A percentile compares a stretch with the other conserved stretches of the same genome.
phyloP scores from a whole-genome alignment of 2,329 filamentous ascomycete species.

The Colletotrichum graminicola region DNA sequence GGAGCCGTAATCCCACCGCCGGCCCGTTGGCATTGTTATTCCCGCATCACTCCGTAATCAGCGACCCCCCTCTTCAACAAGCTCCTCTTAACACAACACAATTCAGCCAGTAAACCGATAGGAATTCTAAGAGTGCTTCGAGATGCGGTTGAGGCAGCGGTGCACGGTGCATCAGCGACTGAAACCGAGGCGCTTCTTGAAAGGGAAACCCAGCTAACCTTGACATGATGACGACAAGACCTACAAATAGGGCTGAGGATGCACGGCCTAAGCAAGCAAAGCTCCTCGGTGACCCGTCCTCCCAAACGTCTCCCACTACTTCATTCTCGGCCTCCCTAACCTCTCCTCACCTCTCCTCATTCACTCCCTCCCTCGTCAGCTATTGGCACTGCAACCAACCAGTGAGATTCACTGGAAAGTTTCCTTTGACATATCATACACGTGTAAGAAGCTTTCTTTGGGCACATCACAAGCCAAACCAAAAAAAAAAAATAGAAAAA shows the following conservation, averaged over 20 bases:
- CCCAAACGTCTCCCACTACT: constrained; percentile 16
- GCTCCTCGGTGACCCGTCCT: constrained; percentile 31
- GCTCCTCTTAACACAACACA: background rate
- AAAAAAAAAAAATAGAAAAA: background rate
- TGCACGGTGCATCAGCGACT: constrained; percentile 12
- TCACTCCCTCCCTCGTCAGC: background rate
- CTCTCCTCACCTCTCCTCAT: background rate
- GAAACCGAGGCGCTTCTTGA: constrained; percentile 27
- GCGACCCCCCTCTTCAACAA: background rate
- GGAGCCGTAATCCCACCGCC: constrained; percentile 8
- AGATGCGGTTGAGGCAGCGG: constrained; percentile 2
- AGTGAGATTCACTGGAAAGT: background rate
- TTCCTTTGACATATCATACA: background rate
- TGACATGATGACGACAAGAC: constrained; percentile 28
- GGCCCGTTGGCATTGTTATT: constrained; percentile 1
- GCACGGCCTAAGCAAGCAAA: constrained; percentile 11
- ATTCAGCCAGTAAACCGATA: background rate
- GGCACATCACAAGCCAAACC: no score
- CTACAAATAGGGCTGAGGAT: constrained; percentile 26
- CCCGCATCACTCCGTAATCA: background rate
- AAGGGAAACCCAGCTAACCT: constrained; percentile 24
- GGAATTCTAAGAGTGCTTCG: background rate
- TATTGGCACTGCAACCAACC: background rate
- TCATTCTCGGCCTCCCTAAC: constrained; percentile 23
- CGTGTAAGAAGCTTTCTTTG: constrained; percentile 7